Base-by-base conservation (phyloP, 2,329 filamentous ascomycete genomes). In the Coleophoma crateriformis region DNA sequence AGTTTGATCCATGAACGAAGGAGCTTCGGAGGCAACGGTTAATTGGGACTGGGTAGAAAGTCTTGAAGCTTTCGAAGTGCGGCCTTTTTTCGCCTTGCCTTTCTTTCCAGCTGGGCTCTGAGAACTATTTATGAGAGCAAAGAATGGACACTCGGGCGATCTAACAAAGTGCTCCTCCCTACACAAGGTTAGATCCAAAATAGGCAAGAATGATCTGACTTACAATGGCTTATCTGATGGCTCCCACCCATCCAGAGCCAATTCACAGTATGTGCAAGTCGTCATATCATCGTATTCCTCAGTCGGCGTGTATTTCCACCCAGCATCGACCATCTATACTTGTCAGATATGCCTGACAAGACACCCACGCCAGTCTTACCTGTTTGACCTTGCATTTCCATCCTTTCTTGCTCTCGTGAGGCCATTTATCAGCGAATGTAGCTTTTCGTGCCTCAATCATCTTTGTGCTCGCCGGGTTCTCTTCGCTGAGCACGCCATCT, bases 221-320 rank as follows among this genome's bases (percentile, higher is more conserved):
- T 67, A 90, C 84, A 87, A 80, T 53, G 94, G 94, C 64, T 95
- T 89, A 66, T 99, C 94, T 51, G 85, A 84, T 1, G 87, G 85
- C 64, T 97, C 94, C 94, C 95, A 99, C 7, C 90, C 90, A 67
- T 97, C 92, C 11, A 99, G 78, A 11, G 87, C 90, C 14, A 97
- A 71, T 50, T 87, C 82, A 71, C 94, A 99, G 69, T 97, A 96
- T 27, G 88, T 79, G 65, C 94, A 99, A 11, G 87, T 94, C 10
- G 89, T 88, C 71, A 92, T 88, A 67, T 99, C 94, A 56, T 94
- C 85, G 12, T 84, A 89, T 40, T 92, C 90, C 40, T 81, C 71
- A 6, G 82, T 88, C 0, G 94, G 91, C 20, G 90, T 95, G 69
- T 91, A 96, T 64, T 87, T 90, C 91, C 92, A 99, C 11, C 94